These are phyloP conservation scores for Pseudohalonectria lignicola DNA, from an alignment of 2,329 filamentous ascomycete species.

Conservation along the genomic window DNA sequence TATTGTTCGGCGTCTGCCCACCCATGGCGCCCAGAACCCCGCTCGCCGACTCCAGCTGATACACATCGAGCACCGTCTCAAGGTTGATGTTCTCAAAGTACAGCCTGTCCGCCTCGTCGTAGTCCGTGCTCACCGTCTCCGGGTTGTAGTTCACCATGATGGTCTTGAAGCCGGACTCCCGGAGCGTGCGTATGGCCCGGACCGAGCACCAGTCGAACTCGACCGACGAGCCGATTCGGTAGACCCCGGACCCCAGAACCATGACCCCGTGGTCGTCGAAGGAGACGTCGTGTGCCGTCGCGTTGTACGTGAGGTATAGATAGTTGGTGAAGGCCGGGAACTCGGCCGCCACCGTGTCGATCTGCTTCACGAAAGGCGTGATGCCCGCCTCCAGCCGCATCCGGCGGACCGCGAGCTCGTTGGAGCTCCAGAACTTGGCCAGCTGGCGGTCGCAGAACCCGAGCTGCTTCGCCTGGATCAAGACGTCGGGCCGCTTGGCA, in stretches of 20 bases:
- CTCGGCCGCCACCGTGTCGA: slow-evolving; percentile 95
- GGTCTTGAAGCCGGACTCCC: slow-evolving; percentile 78
- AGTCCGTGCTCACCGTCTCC: slow-evolving; percentile 82
- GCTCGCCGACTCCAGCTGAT: slow-evolving; percentile 70
- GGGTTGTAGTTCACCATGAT: slow-evolving; percentile 96
- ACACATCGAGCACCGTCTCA: slow-evolving; percentile 87
- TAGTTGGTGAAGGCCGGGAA: slow-evolving; percentile 95
- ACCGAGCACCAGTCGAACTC: slow-evolving; percentile 99
- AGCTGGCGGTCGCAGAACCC: slow-evolving; percentile 92
- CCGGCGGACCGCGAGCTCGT: slow-evolving; percentile 80
- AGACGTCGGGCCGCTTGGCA: slow-evolving; percentile 49
- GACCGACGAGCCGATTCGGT: slow-evolving; percentile 93
- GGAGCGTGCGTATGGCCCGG: slow-evolving; percentile 79
- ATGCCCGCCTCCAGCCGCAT: slow-evolving; percentile 79
- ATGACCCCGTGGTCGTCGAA: slow-evolving; percentile 91
- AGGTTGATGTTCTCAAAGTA: slow-evolving; percentile 95
- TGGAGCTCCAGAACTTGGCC: slow-evolving; percentile 88
- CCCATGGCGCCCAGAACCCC: slow-evolving; percentile 94
- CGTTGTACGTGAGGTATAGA: slow-evolving; percentile 93
- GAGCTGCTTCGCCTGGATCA: slow-evolving; percentile 81
- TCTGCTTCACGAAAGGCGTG: slow-evolving; percentile 88
- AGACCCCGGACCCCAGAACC: slow-evolving; percentile 92
- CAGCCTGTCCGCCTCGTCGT: slow-evolving; percentile 84
- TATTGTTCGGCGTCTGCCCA: slow-evolving; percentile 96
- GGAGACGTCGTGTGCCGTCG: slow-evolving; percentile 67